phyloP scores from a whole-genome alignment of 2,329 filamentous ascomycete species.

The Colletotrichum sp. region DNA sequence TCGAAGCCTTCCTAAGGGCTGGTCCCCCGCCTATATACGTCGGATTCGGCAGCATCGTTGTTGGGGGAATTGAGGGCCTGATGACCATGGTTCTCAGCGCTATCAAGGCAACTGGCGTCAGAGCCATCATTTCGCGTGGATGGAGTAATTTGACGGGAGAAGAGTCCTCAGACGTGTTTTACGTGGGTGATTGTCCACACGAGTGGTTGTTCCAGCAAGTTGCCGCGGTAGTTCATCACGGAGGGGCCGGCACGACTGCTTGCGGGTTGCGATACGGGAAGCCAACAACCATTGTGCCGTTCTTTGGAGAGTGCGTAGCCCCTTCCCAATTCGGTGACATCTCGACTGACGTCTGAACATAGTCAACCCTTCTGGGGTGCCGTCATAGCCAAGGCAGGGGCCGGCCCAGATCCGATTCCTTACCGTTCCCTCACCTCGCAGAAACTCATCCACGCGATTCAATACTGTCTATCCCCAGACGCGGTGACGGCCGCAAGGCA shows the following conservation, averaged over 20 bases:
- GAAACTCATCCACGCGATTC: slow-evolving; percentile 9
- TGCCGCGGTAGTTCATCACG: slow-evolving; percentile 15
- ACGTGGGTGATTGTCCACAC: slow-evolving; percentile 18
- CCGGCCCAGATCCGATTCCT: slow-evolving; percentile 16
- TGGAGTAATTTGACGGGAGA: slow-evolving; percentile 13
- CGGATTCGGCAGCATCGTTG: slow-evolving; percentile 13
- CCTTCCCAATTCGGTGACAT: no score
- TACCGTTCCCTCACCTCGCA: slow-evolving; percentile 16
- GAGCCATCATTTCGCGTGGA: slow-evolving; percentile 17
- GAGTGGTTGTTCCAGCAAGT: slow-evolving; percentile 21
- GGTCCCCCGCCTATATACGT: slow-evolving; percentile 50
- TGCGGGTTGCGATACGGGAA: slow-evolving; percentile 14
- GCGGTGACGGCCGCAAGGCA: slow-evolving; percentile 1
- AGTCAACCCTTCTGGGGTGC: slow-evolving; percentile 21
- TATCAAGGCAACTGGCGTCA: neutral
- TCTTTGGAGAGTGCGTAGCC: slow-evolving; percentile 17
- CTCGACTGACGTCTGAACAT: neutral
- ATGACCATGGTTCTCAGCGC: slow-evolving; percentile 16
- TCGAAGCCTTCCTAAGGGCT: slow-evolving; percentile 59
- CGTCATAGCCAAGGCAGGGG: slow-evolving; percentile 17
- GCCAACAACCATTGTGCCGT: slow-evolving; percentile 14
- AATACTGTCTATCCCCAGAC: neutral
- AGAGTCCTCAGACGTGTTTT: slow-evolving; percentile 1
- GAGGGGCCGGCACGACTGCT: slow-evolving; percentile 15
- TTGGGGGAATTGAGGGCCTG: neutral